phyloP scores from a whole-genome alignment of 2,329 filamentous ascomycete species.

The Venturia carpophila region DNA sequence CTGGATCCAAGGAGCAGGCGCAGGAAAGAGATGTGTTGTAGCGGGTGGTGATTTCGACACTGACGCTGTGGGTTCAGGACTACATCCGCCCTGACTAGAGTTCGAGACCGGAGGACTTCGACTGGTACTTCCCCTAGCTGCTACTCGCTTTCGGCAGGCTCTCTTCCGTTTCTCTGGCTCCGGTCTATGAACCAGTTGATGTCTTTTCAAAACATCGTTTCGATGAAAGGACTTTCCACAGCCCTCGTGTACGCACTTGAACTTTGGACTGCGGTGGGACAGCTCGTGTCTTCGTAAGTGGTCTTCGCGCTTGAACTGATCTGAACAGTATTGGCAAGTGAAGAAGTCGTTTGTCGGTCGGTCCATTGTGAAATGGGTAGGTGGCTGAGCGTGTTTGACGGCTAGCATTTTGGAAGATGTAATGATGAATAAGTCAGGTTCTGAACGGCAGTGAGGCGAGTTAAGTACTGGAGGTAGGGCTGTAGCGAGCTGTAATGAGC shows the following conservation, averaged over 20 bases:
- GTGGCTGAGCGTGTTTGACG: conserved; percentile 7
- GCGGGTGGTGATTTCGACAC: not conserved
- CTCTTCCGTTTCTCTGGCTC: conserved; percentile 18
- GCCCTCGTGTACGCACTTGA: conserved; percentile 19
- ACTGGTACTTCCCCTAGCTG: not conserved
- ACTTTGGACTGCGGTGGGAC: conserved; percentile 20
- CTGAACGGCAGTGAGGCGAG: not conserved
- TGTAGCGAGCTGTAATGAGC: conserved; percentile 7
- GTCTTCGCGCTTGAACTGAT: conserved; percentile 20
- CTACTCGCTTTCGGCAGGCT: not conserved
- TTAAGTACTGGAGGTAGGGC: conserved; percentile 11
- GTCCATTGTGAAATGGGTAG: conserved; percentile 11
- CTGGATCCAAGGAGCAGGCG: conserved; percentile 4
- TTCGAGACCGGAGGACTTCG: not conserved
- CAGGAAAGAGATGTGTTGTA: not conserved
- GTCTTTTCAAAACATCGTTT: conserved; percentile 20
- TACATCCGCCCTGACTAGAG: not conserved
- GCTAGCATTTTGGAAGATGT: conserved; percentile 4
- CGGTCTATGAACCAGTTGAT: conserved; percentile 20
- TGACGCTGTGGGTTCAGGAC: not conserved
- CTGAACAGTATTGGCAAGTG: conserved; percentile 20
- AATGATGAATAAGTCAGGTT: not conserved
- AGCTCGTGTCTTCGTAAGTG: conserved; percentile 21
- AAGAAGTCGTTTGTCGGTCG: conserved; percentile 16
- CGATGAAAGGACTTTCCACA: conserved; percentile 21